phyloP scores from a whole-genome alignment of 2,329 filamentous ascomycete species.

The Talaromyces sp. region DNA sequence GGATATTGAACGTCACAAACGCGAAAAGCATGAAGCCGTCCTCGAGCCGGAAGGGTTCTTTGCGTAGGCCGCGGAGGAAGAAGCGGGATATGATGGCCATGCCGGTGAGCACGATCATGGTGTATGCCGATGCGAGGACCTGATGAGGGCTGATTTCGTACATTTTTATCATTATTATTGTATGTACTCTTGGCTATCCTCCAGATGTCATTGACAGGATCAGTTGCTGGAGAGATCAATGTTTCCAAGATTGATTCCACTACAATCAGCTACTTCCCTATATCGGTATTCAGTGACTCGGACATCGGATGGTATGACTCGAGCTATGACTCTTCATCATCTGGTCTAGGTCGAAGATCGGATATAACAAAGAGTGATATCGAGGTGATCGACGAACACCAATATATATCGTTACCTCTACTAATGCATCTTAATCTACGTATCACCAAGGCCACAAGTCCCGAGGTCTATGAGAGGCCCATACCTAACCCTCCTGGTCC shows the following conservation, averaged over 20 bases:
- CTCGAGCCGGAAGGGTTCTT: conserved; percentile 13
- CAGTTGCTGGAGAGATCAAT: not conserved
- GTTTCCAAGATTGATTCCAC: no score
- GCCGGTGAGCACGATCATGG: conserved; percentile 23
- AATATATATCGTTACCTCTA: not conserved
- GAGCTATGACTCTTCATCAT: not conserved
- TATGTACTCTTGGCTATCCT: not conserved
- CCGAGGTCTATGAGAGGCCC: not conserved
- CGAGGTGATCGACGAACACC: not conserved
- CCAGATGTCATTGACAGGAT: not conserved
- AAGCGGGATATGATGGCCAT: conserved; percentile 22
- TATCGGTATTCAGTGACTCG: not conserved
- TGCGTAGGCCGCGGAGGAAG: conserved; percentile 11
- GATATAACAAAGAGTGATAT: not conserved
- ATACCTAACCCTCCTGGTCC: not conserved
- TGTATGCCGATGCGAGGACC: conserved; percentile 20
- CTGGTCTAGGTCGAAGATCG: not conserved
- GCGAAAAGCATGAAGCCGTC: conserved; percentile 21
- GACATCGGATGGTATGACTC: conserved; percentile 4
- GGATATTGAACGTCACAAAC: conserved; percentile 29
- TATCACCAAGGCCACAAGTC: not conserved
- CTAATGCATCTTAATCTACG: not conserved
- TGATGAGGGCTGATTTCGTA: conserved; percentile 12
- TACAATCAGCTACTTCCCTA: not conserved
- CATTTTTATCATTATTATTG: conserved; percentile 9